Evolutionary conservation across 129 eudicot species (phyloP).

Genomic region (Centella asiatica): DNA sequence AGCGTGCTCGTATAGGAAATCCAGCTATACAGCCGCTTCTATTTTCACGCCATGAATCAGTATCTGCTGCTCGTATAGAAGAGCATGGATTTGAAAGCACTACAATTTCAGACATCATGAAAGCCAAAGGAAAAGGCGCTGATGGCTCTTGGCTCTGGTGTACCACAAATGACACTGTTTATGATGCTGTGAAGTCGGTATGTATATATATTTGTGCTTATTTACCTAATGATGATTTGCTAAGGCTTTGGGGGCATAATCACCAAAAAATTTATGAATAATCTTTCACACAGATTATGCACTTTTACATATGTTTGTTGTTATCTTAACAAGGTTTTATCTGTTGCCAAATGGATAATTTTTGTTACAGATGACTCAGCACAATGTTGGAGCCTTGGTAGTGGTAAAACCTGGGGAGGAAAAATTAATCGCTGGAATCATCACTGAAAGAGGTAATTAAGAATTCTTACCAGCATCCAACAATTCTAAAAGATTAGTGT

Average conservation of each 20-base stretch:
- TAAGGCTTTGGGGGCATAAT: too few species aligned
- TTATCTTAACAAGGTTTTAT: too few species aligned
- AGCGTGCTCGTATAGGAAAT: constrained; percentile 48
- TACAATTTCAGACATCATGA: constrained; percentile 71
- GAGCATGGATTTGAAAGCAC: constrained; percentile 98
- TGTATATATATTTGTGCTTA: constrained; percentile 7
- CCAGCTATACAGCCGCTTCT: constrained; percentile 45
- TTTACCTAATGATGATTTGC: too few species aligned
- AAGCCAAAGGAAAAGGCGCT: constrained; percentile 75
- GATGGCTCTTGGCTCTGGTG: constrained; percentile 99
- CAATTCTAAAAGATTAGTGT: too few species aligned
- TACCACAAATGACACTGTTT: constrained; percentile 85
- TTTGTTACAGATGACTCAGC: constrained; percentile 84
- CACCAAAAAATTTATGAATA: too few species aligned
- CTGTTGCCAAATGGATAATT: neutral
- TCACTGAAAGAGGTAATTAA: constrained; percentile 90
- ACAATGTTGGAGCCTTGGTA: constrained; percentile 98
- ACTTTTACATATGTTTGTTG: too few species aligned
- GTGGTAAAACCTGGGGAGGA: constrained; percentile 97
- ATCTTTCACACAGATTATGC: too few species aligned
- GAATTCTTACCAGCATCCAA: neutral
- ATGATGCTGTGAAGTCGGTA: constrained; percentile 98
- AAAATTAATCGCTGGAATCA: constrained; percentile 83
- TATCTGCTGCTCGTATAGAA: constrained; percentile 75
- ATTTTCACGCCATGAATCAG: constrained; percentile 52